Conservation (phyloP, 176 grass and related monocot species). For the Oryza officinalis region DNA sequence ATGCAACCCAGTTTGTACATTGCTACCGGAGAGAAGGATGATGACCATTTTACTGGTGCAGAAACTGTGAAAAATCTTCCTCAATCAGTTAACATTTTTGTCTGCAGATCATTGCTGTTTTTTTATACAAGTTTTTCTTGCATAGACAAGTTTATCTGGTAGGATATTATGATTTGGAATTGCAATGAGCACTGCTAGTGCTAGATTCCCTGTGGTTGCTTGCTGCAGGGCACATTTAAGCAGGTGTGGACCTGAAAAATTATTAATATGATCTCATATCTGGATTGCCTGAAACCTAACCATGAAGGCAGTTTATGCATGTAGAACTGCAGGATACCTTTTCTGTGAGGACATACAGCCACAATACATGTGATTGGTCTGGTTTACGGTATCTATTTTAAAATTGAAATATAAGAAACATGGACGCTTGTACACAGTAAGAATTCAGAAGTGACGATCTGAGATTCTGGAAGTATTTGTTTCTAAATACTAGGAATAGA, state of each 20-base stretch:
- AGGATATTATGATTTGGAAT: slow-evolving; percentile 11
- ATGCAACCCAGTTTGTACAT: slow-evolving; percentile 49
- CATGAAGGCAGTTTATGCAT: slow-evolving; percentile 31
- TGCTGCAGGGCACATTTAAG: slow-evolving; percentile 44
- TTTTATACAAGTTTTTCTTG: not conserved
- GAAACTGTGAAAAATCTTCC: slow-evolving; percentile 17
- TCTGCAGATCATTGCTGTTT: slow-evolving; percentile 1
- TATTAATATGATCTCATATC: slow-evolving; percentile 25
- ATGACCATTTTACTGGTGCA: slow-evolving; percentile 7
- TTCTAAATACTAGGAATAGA: not conserved
- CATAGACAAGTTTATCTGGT: not conserved
- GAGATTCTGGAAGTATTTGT: slow-evolving; percentile 24
- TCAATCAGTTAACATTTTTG: not conserved
- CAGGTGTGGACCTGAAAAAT: slow-evolving; percentile 43
- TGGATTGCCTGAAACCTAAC: slow-evolving; percentile 13
- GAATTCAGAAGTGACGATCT: not conserved
- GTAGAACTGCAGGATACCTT: not conserved
- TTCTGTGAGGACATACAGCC: not conserved
- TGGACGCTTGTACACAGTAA: not conserved
- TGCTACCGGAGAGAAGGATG: not conserved
- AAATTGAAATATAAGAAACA: slow-evolving; percentile 3
- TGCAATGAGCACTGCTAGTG: slow-evolving; percentile 1
- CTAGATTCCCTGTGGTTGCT: slow-evolving; percentile 28
- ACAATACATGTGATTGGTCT: not conserved
- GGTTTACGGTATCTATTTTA: not conserved